These are phyloP conservation scores for Hanseniaspora jakobsenii DNA, from an alignment of 805 yeast species.

Conservation along the genomic window DNA sequence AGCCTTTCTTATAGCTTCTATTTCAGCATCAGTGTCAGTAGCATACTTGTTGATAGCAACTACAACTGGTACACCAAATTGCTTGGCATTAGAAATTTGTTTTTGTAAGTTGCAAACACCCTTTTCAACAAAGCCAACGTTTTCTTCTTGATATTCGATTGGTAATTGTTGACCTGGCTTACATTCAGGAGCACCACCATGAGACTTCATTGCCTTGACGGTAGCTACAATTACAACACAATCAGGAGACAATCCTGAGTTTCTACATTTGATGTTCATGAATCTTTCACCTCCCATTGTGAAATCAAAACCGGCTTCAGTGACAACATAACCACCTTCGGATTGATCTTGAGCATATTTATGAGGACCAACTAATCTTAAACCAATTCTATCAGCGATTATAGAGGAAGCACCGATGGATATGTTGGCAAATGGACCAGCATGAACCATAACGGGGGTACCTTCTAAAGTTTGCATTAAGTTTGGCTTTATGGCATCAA, in stretches of 20 bases:
- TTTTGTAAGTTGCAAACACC: slow-evolving; percentile 85
- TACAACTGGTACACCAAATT: slow-evolving; percentile 81
- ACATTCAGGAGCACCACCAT: slow-evolving; percentile 95
- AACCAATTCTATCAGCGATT: slow-evolving; percentile 82
- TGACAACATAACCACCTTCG: slow-evolving; percentile 74
- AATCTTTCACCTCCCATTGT: slow-evolving; percentile 99
- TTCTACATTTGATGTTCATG: slow-evolving; percentile 87
- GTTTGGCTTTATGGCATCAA: slow-evolving; percentile 93
- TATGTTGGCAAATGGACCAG: slow-evolving; percentile 96
- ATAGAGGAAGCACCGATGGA: slow-evolving; percentile 95
- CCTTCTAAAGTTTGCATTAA: slow-evolving; percentile 96
- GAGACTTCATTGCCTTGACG: slow-evolving; percentile 89
- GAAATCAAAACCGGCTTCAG: slow-evolving; percentile 97
- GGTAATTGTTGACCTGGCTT: slow-evolving; percentile 88
- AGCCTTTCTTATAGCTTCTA: slow-evolving; percentile 64
- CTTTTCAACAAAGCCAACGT: slow-evolving; percentile 58
- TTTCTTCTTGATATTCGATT: slow-evolving; percentile 64
- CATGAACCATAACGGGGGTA: slow-evolving; percentile 93
- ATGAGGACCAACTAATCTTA: slow-evolving; percentile 70
- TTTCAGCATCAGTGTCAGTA: slow-evolving; percentile 70
- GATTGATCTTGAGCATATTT: slow-evolving; percentile 24
- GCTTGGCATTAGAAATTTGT: slow-evolving; percentile 75
- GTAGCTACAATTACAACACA: slow-evolving; percentile 91
- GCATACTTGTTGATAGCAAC: slow-evolving; percentile 87
- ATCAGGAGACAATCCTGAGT: slow-evolving; percentile 79